phyloP scores from a whole-genome alignment of 495 filamentous ascomycete species.

The Xylaria venustula region DNA sequence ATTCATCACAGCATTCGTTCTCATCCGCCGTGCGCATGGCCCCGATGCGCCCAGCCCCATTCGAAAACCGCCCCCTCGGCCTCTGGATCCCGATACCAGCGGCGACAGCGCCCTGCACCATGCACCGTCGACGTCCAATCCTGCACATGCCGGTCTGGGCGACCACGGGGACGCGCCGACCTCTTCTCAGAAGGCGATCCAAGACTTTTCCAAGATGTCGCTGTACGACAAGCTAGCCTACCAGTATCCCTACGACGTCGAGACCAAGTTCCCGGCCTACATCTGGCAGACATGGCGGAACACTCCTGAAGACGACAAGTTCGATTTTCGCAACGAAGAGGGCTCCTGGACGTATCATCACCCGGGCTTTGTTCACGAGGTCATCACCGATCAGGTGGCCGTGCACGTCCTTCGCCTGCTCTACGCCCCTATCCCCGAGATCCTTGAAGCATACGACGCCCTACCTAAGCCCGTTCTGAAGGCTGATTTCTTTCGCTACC shows the following conservation, averaged over 20 bases:
- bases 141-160: constrained; percentile 3
- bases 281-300: constrained; percentile 99
- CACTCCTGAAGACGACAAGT: constrained; percentile 76
- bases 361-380: constrained; percentile 91
- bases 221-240: constrained; percentile 83
- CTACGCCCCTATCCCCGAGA: constrained; percentile 83
- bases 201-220: constrained; percentile 58
- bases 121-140: constrained; percentile 25
- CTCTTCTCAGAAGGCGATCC: constrained; percentile 45
- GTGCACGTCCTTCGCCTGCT: constrained; percentile 78
- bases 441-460: constrained; percentile 86
- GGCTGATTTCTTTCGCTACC: constrained; percentile 96
- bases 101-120: constrained; percentile 21
- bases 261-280: constrained; percentile 88
- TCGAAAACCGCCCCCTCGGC: constrained; percentile 39
- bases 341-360: constrained; percentile 89
- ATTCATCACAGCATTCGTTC: constrained; percentile 66
- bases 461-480: constrained; percentile 87
- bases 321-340: constrained; percentile 77
- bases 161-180: constrained; percentile 19
- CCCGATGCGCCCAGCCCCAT: constrained; percentile 19
- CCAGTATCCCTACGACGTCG: constrained; percentile 89
- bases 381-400: constrained; percentile 88
- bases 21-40: constrained; percentile 64
- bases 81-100: constrained; percentile 19